A percentile compares a stretch with the other conserved stretches of the same genome.
Conservation (phyloP, 768 basidiomycete genomes). For the Gyrodon lividus region DNA sequence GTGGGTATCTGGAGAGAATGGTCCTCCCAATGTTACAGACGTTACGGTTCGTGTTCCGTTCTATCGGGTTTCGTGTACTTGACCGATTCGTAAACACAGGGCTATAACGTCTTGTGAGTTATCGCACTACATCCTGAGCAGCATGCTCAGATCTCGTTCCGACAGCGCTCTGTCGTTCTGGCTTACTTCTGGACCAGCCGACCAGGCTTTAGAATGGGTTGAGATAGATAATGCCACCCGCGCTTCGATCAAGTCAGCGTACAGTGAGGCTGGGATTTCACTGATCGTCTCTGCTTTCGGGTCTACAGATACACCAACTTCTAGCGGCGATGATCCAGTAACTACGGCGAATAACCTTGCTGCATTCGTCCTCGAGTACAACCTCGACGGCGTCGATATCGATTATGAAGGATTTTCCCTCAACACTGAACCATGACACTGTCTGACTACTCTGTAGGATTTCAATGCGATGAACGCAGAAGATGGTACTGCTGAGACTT, state of each 20-base stretch:
- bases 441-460: slow-evolving; percentile 39
- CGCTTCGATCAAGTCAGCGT: slow-evolving; percentile 47
- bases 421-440: background rate
- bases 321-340: slow-evolving; percentile 51
- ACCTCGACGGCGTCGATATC: slow-evolving; percentile 70
- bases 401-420: slow-evolving; percentile 52
- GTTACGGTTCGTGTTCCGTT: slow-evolving; percentile 26
- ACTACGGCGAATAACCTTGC: slow-evolving; percentile 62
- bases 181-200: slow-evolving; percentile 52
- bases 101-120: slow-evolving; percentile 58
- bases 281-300: slow-evolving; percentile 67
- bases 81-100: slow-evolving; percentile 30
- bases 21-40: slow-evolving; percentile 34
- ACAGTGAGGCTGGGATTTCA: slow-evolving; percentile 56
- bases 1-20: slow-evolving; percentile 36
- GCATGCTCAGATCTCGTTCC: background rate
- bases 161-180: slow-evolving; percentile 52
- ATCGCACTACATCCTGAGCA: background rate
- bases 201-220: slow-evolving; percentile 60
- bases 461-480: slow-evolving; percentile 58
- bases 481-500: slow-evolving; percentile 49
- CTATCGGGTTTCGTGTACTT: background rate
- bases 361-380: slow-evolving; percentile 57
- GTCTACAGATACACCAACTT: slow-evolving; percentile 39
- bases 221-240: slow-evolving; percentile 45